phyloP scores from a whole-genome alignment of 192 early-diverging fungal species.

The Coemansia sp. region DNA sequence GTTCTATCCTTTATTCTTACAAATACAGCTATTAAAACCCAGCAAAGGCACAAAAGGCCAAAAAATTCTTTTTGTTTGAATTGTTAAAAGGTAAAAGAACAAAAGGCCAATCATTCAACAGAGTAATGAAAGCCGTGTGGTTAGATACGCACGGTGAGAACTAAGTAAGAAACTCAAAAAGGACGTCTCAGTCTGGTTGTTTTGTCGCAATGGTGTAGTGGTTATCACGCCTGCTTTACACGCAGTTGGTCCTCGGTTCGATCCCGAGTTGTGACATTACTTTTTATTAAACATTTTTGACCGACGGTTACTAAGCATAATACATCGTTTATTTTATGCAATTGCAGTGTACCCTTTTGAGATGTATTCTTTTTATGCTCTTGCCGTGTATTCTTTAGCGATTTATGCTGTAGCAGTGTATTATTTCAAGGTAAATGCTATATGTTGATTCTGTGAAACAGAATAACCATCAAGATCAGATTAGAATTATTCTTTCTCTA shows the following conservation, averaged over 20 bases:
- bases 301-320: no score
- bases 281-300: neutral
- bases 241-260: constrained; percentile 27
- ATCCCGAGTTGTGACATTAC: constrained; percentile 18
- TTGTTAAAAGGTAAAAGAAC: no score
- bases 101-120: neutral
- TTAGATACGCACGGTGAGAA: neutral
- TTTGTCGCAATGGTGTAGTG: constrained; percentile 21
- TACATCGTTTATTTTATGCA: no score
- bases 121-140: neutral
- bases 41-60: neutral
- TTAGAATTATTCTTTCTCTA: no score
- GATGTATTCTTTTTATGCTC: no score
- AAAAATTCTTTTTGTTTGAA: neutral
- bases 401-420: no score
- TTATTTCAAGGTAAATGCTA: no score
- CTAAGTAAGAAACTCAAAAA: neutral
- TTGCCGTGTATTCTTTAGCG: no score
- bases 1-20: neutral
- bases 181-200: no score
- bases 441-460: no score
- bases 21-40: neutral
- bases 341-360: no score
- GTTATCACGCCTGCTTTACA: constrained; percentile 26
- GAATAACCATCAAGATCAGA: no score